Evolutionary conservation across 805 yeast genomes (phyloP), one percentile per base, ranked within the genome.

Genomic region (Schwanniomyces vanrijiae): DNA sequence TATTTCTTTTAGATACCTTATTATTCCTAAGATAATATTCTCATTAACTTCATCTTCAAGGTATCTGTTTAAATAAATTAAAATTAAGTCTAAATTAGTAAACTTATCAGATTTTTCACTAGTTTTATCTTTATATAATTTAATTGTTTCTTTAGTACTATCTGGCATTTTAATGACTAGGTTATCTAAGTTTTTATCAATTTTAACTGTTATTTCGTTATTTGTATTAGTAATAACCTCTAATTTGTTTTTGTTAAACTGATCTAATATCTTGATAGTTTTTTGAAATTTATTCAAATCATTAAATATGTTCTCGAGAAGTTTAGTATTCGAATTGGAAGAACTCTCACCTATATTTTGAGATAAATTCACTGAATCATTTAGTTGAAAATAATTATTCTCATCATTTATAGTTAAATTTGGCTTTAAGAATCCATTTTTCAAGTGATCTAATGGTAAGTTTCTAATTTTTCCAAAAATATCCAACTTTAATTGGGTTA

Each of bases 221-320:
- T 61, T 49, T 5, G 68, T 53, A 37, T 62, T 65, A 24, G 61
- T 53, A 10, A 59, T 45, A 3, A 70, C 61, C 24, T 60, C 43
- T 33, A 66, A 58, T 21, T 62, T 57, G 26, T 60, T 60, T 19
- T 60, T 56, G 38, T 57, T 53, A 26, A 71, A 58, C 47, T 70
- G 73, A 37, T 66, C 64, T 34, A 69, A 51, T n/a, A 69, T 53
- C 35, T 58, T 63, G 24, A 71, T 63, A 40, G 72, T 50, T 39
- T 61, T 59, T 22, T 63, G 62, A 41, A 72, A 55, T 46, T 63
- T 63, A 38, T 64, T 59, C 42, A 73, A 57, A 18, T 54, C 59
- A 26, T 56, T 57, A 43, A 73, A 68, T 3, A 71, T 46, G 10
- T 46, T 54, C 14, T 57, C 60, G 16, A 70, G 49, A 16, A 67